Evolutionary conservation across 2,329 filamentous ascomycete species (phyloP), one percentile per base, ranked within the genome.

Genomic region (Fusarium caatingaense): DNA sequence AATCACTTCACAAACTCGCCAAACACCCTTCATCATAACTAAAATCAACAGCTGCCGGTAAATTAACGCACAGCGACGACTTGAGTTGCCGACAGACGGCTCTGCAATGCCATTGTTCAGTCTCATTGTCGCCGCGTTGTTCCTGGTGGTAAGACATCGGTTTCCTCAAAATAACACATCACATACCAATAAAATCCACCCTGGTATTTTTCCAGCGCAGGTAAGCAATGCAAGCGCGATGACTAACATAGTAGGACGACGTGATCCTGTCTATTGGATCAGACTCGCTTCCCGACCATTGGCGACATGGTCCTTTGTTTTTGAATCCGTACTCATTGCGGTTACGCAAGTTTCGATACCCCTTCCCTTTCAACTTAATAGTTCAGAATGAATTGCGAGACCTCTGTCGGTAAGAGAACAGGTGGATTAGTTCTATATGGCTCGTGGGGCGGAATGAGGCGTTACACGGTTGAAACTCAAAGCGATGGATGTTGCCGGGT

Each of bases 341-440:
- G 56, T 73, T 64, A 71, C 48, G 54, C 54, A 53, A 69, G 69
- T 66, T 56, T 72, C 69, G 71, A 74, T 74, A 75, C 68, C 72
- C 72, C 59, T 64, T 55, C 47, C 65, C 51, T 53, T 66, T 44
- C 66, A 54, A 55, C 61, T 47, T 64, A 71, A 53, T 56, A 66
- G 55, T 54, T 58, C 41, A 65, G 47, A 60, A 66, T 37, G 32
- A 66, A 53, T 18, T 56, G 42, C 34, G 41, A 59, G 42, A 59
- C 51, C 44, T 64, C 60, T 59, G 60, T 62, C 55, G 56, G 62
- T 64, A 73, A 60, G 57, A 64, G 67, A 62, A 49, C 34, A 47
- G 57, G 34, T 59, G 63, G 64, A 55, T 56, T 60, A 49, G 56
- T 47, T 50, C 60, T 72, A 61, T 66, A 64, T 60, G 69, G 69